Evolutionary conservation across 2,329 filamentous ascomycete genomes (phyloP).

Genomic region (Colletotrichum tamarilloi): DNA sequence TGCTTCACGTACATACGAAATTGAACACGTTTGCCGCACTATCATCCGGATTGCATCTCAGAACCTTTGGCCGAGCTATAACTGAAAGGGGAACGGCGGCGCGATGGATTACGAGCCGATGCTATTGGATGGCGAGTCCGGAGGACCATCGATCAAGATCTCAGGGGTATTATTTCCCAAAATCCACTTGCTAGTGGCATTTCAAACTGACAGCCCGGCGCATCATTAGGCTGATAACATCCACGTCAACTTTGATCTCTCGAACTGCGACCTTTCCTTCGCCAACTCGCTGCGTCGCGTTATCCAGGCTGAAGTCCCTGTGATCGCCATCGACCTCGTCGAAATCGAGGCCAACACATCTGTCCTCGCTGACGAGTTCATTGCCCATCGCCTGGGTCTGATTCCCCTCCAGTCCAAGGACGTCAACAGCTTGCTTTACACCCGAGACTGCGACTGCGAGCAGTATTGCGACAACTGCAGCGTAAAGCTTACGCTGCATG

Average conservation of each 20-base stretch:
- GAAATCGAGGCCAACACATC: slow-evolving; percentile 94
- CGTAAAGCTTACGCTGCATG: slow-evolving; percentile 85
- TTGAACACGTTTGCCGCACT: background rate
- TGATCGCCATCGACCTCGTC: slow-evolving; percentile 93
- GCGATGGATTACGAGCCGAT: slow-evolving; percentile 70
- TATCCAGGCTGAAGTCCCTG: slow-evolving; percentile 94
- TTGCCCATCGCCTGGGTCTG: slow-evolving; percentile 90
- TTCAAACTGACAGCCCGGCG: slow-evolving; percentile 31
- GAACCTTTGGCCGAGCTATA: background rate
- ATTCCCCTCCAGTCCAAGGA: slow-evolving; percentile 88
- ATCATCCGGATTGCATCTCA: background rate
- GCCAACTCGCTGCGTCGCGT: slow-evolving; percentile 92
- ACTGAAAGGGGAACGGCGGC: slow-evolving; percentile 5
- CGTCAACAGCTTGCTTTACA: slow-evolving; percentile 85
- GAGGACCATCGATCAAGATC: slow-evolving; percentile 69
- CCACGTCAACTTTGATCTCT: slow-evolving; percentile 91
- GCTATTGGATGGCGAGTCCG: slow-evolving; percentile 68
- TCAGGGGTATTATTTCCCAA: slow-evolving; percentile 58
- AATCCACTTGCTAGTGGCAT: background rate
- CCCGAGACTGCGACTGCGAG: slow-evolving; percentile 96
- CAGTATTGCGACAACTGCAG: slow-evolving; percentile 94
- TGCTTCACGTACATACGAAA: background rate
- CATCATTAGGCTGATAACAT: slow-evolving; percentile 75
- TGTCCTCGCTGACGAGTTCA: slow-evolving; percentile 96
- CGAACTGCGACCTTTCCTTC: slow-evolving; percentile 88